Evolutionary conservation across 129 eudicot genomes (phyloP), one percentile per base, ranked within the genome.

Genomic region (Flaveria linearis): DNA sequence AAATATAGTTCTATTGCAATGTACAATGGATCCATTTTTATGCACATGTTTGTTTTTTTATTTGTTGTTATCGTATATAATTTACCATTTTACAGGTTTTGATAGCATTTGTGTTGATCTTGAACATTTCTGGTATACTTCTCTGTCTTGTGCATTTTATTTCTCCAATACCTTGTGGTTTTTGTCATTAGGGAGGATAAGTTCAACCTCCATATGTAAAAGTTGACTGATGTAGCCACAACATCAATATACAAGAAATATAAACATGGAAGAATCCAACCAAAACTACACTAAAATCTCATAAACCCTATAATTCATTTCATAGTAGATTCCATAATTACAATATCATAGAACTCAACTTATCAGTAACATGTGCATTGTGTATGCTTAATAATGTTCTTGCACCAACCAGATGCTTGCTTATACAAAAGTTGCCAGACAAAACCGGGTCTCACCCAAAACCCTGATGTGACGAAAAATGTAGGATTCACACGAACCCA

Each of bases 301-400:
- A 77, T 78, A 80, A 74, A 45, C 65, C 63, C 80, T 74, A 46
- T 74, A 46, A 53, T 65, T 80, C 80, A 80, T 80, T 28, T 67
- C 71, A 68, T 60, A 71, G 75, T 58, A 82, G 73, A 74, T 76
- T 63, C 86, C 80, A 77, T 87, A 80, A 71, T 81, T 83, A 85
- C 92, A 90, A 82, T 73, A 84, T 72, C 57, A 74, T 50, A 73
- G 57, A 82, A 87, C 75, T 46, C 64, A 70, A 46, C 68, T 43
- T 80, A 81, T 71, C 67, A 71, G 77, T 81, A 64, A 81, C 50
- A 76, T 74, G 82, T 82, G 85, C 86, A 72, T 67, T 77, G 79
- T 76, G 83, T 82, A 74, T 66, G 42, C 57, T 36, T 73, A 49
- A 77, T 70, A 74, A 73, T 76, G 71, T 79, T 74, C 81, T 45